Percentiles rank a stretch among this genome's conserved stretches.
Conservation (phyloP, 1,284 basidiomycete species). For the Megacollybia platyphylla region DNA sequence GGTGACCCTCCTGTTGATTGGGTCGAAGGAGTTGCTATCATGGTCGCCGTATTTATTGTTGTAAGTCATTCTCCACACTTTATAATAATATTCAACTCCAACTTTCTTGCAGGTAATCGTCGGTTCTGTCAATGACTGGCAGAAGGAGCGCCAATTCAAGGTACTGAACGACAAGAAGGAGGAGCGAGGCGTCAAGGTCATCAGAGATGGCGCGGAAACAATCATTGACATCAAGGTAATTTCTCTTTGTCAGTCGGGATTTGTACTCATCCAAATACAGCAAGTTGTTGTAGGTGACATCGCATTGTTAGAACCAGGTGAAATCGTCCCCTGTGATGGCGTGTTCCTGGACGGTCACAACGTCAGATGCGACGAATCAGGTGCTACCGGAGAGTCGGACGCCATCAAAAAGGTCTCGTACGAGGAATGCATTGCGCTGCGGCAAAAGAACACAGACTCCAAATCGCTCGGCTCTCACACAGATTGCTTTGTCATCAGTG, state of each 20-base stretch:
- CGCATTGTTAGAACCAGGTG: slow-evolving; percentile 86
- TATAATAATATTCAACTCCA: slow-evolving; percentile 4
- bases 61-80: slow-evolving; percentile 23
- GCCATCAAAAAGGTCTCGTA: slow-evolving; percentile 85
- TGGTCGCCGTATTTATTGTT: slow-evolving; percentile 80
- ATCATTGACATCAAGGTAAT: slow-evolving; percentile 71
- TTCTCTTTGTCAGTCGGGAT: slow-evolving; percentile 2
- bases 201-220: slow-evolving; percentile 73
- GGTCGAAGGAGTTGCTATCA: slow-evolving; percentile 97
- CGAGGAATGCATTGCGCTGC: slow-evolving; percentile 54
- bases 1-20: slow-evolving; percentile 76
- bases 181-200: slow-evolving; percentile 85
- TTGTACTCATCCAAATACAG: slow-evolving; percentile 18
- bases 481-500: slow-evolving; percentile 90
- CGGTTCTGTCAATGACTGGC: slow-evolving; percentile 88
- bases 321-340: slow-evolving; percentile 92
- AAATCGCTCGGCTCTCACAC: slow-evolving; percentile 38
- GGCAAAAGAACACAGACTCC: slow-evolving; percentile 17
- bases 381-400: slow-evolving; percentile 93
- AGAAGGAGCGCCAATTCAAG: slow-evolving; percentile 95
- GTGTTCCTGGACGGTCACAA: slow-evolving; percentile 89
- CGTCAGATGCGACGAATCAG: slow-evolving; percentile 93
- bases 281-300: slow-evolving; percentile 93
- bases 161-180: slow-evolving; percentile 92
- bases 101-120: slow-evolving; percentile 50